Percentiles rank a stretch among this genome's conserved stretches.
These are phyloP conservation scores for Oryza nivara DNA, from an alignment of 176 grass and related monocot genomes.

Conservation along the genomic window DNA sequence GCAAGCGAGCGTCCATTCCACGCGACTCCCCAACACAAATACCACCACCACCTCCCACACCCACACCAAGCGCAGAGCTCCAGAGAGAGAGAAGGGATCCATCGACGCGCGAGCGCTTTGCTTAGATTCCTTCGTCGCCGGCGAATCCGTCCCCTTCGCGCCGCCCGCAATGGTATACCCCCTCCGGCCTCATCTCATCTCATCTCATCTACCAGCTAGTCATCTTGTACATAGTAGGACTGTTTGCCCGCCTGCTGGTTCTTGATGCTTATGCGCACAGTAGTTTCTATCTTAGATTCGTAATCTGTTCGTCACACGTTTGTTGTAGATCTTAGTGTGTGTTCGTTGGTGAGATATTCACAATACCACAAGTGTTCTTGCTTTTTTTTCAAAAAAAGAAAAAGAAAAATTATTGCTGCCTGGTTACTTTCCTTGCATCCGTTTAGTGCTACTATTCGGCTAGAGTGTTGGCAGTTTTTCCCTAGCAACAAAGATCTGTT, in stretches of 20 bases:
- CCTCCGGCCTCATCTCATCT: not conserved
- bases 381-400: not conserved
- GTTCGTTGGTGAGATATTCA: not conserved
- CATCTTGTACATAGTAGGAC: not conserved
- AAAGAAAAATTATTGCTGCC: too few species aligned
- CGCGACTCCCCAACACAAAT: constrained; percentile 60
- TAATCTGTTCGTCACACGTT: not conserved
- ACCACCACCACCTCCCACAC: constrained; percentile 1
- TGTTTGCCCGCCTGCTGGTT: not conserved
- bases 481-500: not conserved
- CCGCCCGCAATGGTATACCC: constrained; percentile 30
- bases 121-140: not conserved
- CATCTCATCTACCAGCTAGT: too few species aligned
- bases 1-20: constrained; percentile 49
- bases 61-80: not conserved
- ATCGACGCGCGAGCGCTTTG: too few species aligned
- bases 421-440: too few species aligned
- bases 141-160: not conserved
- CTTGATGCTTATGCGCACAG: not conserved
- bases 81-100: not conserved
- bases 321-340: not conserved
- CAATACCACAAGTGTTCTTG: not conserved
- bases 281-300: not conserved
- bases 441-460: too few species aligned
- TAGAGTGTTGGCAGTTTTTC: too few species aligned